phyloP scores from a whole-genome alignment of 305 asterid species.

The Withania somnifera region DNA sequence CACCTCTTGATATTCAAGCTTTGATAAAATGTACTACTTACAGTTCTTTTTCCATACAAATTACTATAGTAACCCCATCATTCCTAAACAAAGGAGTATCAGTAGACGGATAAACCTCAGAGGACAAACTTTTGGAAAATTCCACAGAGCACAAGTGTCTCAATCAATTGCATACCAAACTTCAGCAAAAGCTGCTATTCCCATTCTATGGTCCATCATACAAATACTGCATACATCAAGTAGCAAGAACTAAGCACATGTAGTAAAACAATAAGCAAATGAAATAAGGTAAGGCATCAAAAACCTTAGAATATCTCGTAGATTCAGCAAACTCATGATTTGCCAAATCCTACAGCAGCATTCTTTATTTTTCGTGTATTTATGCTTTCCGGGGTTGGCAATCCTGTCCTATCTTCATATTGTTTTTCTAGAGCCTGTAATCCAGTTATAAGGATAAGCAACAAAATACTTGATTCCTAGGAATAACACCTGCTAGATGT shows the following conservation, averaged over 20 bases:
- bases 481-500: background rate
- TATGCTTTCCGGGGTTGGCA: conserved; percentile 69
- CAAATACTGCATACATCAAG: background rate
- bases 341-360: conserved; percentile 70
- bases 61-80: background rate
- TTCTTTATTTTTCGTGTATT: conserved; percentile 37
- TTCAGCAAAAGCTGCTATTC: background rate
- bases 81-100: background rate
- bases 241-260: background rate
- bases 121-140: background rate
- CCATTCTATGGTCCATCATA: background rate
- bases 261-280: background rate
- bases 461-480: background rate
- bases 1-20: background rate
- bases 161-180: background rate
- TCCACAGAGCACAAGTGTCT: background rate
- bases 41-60: background rate
- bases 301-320: background rate
- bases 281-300: background rate
- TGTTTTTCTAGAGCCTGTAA: conserved; percentile 69
- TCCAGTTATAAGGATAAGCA: background rate
- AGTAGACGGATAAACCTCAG: background rate
- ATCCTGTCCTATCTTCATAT: conserved; percentile 65
- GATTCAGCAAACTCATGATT: conserved; percentile 18
- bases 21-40: background rate